Percentiles rank a stretch among this genome's conserved stretches.
phyloP scores from a whole-genome alignment of 176 grass and related monocot species.

The Neostapfia colusana region DNA sequence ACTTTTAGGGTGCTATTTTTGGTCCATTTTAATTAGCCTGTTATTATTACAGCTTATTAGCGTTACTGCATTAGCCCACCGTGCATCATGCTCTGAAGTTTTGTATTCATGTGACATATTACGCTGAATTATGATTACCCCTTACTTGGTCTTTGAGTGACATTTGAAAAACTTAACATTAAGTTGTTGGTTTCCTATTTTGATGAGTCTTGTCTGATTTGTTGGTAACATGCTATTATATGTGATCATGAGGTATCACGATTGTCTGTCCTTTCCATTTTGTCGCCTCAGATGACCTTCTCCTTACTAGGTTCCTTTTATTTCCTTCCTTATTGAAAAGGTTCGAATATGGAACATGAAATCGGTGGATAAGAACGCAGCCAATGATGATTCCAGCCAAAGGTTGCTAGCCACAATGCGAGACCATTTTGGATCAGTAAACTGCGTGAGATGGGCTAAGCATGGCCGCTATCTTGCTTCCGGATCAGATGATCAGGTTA shows the following conservation, averaged over 20 bases:
- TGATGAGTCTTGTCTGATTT: neutral
- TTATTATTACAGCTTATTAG: neutral
- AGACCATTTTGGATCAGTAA: constrained; percentile 96
- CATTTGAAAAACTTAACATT: neutral
- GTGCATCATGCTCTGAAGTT: constrained; percentile 11
- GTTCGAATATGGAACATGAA: constrained; percentile 99
- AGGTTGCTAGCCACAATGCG: constrained; percentile 74
- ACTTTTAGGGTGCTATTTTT: neutral
- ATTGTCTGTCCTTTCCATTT: neutral
- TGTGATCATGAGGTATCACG: neutral
- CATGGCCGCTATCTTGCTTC: constrained; percentile 88
- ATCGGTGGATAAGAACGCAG: constrained; percentile 55
- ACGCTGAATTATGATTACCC: neutral
- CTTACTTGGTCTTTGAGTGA: neutral
- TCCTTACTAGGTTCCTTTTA: constrained; percentile 1
- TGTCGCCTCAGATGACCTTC: neutral
- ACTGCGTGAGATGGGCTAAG: constrained; percentile 96
- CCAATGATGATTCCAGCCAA: constrained; percentile 56
- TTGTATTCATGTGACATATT: neutral
- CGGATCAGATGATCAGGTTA: constrained; percentile 97
- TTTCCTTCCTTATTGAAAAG: constrained; percentile 39
- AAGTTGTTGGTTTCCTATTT: neutral
- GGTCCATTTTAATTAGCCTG: constrained; percentile 2
- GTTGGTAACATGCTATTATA: neutral
- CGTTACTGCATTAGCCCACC: neutral